These are phyloP conservation scores for Vigna unguiculata DNA, from an alignment of 306 rosid species.

Conservation along the genomic window DNA sequence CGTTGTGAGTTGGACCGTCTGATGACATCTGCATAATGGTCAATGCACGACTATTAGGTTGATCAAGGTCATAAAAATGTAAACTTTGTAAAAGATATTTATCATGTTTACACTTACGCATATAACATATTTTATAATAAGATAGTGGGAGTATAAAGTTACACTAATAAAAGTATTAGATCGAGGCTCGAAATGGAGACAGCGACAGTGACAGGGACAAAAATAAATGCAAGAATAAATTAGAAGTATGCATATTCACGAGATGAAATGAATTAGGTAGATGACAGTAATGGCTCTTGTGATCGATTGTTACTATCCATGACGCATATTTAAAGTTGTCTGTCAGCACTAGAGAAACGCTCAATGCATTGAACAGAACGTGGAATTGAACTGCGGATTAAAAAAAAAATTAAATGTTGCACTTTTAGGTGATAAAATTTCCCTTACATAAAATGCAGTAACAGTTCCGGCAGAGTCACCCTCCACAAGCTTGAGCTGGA, in stretches of 20 bases:
- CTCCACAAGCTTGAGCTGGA: constrained; percentile 83
- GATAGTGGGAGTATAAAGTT: background rate
- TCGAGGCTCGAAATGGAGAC: constrained; percentile 1
- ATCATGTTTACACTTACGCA: too few relatives aligned
- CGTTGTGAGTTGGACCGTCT: constrained; percentile 85
- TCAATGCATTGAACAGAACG: constrained; percentile 21
- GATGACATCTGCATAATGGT: constrained; percentile 74
- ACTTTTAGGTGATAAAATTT: background rate
- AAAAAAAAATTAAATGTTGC: too few relatives aligned
- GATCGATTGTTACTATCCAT: constrained; percentile 18
- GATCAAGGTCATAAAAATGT: too few relatives aligned
- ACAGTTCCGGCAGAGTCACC: constrained; percentile 99
- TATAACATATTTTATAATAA: background rate
- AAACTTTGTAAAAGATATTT: too few relatives aligned
- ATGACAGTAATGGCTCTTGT: constrained; percentile 23
- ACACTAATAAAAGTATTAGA: background rate
- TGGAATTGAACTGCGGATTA: background rate
- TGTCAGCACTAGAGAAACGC: constrained; percentile 32
- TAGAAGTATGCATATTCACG: constrained; percentile 18
- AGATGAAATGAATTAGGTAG: constrained; percentile 38
- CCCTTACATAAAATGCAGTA: constrained; percentile 87
- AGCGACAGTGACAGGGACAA: background rate
- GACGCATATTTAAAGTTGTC: constrained; percentile 30
- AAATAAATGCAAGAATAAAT: constrained; percentile 50
- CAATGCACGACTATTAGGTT: too few relatives aligned